phyloP scores from a whole-genome alignment of 2,329 filamentous ascomycete genomes.

The Verticillium nonalfalfae region DNA sequence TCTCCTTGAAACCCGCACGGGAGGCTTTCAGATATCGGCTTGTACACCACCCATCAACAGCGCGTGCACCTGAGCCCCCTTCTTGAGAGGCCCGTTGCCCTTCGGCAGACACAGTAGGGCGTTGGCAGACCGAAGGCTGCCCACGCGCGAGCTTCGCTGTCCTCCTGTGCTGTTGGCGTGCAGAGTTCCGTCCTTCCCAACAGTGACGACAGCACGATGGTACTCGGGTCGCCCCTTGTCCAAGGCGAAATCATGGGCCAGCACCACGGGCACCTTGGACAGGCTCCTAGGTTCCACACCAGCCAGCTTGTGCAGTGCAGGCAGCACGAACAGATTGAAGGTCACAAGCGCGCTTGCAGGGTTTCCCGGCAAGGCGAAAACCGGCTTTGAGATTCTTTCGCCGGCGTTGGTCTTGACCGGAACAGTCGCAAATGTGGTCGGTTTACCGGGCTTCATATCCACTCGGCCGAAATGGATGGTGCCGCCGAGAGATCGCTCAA shows the following conservation, averaged over 20 bases:
- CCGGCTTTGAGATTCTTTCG: constrained; percentile 55
- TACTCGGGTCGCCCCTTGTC: constrained; percentile 81
- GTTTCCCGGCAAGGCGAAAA: constrained; percentile 92
- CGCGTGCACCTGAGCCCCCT: constrained; percentile 68
- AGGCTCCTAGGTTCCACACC: constrained; percentile 65
- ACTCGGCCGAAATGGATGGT: constrained; percentile 96
- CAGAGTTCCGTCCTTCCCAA: constrained; percentile 60
- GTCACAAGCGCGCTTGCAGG: constrained; percentile 90
- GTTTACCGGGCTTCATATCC: constrained; percentile 96
- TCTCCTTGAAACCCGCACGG: not conserved
- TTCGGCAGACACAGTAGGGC: constrained; percentile 71
- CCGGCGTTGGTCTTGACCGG: constrained; percentile 56
- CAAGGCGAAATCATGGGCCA: constrained; percentile 67
- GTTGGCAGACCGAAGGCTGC: constrained; percentile 85
- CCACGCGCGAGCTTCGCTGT: constrained; percentile 84
- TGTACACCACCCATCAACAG: constrained; percentile 62
- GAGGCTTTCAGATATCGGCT: not conserved
- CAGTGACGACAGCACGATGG: constrained; percentile 72
- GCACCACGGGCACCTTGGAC: constrained; percentile 61
- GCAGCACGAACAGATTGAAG: constrained; percentile 89
- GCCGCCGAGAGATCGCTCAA: constrained; percentile 82
- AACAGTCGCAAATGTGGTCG: constrained; percentile 91
- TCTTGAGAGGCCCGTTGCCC: constrained; percentile 55
- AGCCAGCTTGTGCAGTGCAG: constrained; percentile 70
- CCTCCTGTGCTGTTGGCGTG: constrained; percentile 78